Evolutionary conservation across 306 rosid genomes (phyloP).

Genomic region (Urtica urens): DNA sequence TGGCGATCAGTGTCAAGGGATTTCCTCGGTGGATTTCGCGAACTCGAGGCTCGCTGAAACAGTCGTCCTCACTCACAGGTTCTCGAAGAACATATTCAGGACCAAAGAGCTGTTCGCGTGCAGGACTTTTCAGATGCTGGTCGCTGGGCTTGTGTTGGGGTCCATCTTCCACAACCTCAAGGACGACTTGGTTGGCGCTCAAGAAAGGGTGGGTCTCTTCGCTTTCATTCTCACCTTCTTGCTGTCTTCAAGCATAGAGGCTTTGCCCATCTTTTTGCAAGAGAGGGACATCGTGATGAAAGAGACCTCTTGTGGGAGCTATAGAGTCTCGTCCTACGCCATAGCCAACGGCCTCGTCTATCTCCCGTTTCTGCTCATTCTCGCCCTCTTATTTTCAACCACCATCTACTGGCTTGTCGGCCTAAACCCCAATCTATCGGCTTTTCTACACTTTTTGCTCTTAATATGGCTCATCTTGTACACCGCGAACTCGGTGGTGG

Average conservation of each 20-base stretch:
- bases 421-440: constrained; percentile 50
- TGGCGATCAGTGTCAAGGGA: too few species aligned
- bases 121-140: constrained; percentile 79
- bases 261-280: constrained; percentile 81
- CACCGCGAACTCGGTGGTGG: constrained; percentile 89
- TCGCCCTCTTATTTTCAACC: constrained; percentile 57
- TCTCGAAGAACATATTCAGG: constrained; percentile 72
- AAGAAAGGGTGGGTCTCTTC: constrained; percentile 77
- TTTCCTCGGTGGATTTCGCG: constrained; percentile 40
- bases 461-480: constrained; percentile 79
- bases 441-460: constrained; percentile 59
- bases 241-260: constrained; percentile 80
- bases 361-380: constrained; percentile 79
- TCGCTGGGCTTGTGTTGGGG: constrained; percentile 69
- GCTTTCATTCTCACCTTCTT: constrained; percentile 75
- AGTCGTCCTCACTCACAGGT: constrained; percentile 74
- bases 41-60: constrained; percentile 69
- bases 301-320: constrained; percentile 83
- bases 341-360: constrained; percentile 83
- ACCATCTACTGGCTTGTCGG: constrained; percentile 89
- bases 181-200: constrained; percentile 50
- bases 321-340: constrained; percentile 81
- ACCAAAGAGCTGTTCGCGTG: constrained; percentile 84
- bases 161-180: constrained; percentile 75
- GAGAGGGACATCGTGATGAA: constrained; percentile 90